Percentiles rank a stretch among this genome's conserved stretches.
These are phyloP conservation scores for Suhomyces panamericanus DNA, from an alignment of 1,139 yeast genomes.

Conservation along the genomic window DNA sequence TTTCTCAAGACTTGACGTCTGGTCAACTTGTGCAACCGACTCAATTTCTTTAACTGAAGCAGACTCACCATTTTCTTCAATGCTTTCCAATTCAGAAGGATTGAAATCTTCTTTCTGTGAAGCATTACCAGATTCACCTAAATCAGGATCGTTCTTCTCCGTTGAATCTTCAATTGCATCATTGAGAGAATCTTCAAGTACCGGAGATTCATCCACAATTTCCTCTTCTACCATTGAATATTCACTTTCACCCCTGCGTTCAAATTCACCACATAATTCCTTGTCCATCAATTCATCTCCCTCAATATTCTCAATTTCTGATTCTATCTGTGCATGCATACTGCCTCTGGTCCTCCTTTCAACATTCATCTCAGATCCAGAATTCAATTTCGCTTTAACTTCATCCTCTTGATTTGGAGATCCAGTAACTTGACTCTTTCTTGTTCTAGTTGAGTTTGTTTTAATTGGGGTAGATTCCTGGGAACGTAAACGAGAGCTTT, in stretches of 20 bases:
- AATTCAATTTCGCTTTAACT: too few species aligned
- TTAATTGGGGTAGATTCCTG: background rate
- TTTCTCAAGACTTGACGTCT: too few species aligned
- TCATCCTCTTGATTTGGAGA: background rate
- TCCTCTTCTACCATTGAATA: background rate
- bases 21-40: too few species aligned
- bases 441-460: background rate
- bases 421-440: background rate
- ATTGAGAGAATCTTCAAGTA: background rate
- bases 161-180: background rate
- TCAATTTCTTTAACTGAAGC: too few species aligned
- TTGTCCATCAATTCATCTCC: background rate
- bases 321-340: too few species aligned
- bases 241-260: background rate
- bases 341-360: background rate
- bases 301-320: too few species aligned
- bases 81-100: too few species aligned
- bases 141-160: background rate
- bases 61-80: too few species aligned
- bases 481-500: background rate
- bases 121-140: too few species aligned
- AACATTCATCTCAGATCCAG: background rate
- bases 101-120: background rate
- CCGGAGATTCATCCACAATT: background rate
- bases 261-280: background rate